Evolutionary conservation across 306 rosid species (phyloP).

Genomic region (Parietaria judaica): DNA sequence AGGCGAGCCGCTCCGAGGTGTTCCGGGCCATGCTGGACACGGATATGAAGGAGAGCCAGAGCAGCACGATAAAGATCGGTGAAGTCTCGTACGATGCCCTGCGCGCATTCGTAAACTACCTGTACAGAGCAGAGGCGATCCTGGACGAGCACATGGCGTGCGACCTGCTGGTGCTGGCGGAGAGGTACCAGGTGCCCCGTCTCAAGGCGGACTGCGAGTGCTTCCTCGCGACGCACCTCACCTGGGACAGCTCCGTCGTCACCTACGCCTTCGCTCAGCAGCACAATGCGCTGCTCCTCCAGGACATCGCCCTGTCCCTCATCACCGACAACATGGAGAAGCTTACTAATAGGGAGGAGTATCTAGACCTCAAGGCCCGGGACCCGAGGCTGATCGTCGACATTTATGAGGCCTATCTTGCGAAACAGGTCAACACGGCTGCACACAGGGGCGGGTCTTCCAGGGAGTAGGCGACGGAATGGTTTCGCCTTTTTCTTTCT

Average conservation of each 20-base stretch:
- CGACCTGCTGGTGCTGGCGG: constrained; percentile 54
- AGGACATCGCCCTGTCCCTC: constrained; percentile 48
- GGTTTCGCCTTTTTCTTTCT: too few species aligned
- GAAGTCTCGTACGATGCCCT: constrained; percentile 71
- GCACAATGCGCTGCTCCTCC: constrained; percentile 55
- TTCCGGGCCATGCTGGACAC: constrained; percentile 82
- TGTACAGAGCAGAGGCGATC: constrained; percentile 68
- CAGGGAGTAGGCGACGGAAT: neutral
- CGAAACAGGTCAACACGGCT: constrained; percentile 61
- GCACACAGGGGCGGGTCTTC: constrained; percentile 27
- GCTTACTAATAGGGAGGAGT: constrained; percentile 50
- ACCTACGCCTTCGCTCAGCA: constrained; percentile 60
- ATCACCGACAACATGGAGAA: constrained; percentile 58
- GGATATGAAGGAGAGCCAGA: constrained; percentile 77
- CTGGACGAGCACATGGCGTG: constrained; percentile 74
- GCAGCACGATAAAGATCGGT: constrained; percentile 64
- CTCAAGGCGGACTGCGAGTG: constrained; percentile 66
- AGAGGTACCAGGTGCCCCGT: constrained; percentile 73
- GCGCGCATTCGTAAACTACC: constrained; percentile 54
- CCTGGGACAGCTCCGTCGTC: constrained; percentile 55
- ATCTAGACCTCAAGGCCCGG: constrained; percentile 51
- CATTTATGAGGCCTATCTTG: constrained; percentile 65
- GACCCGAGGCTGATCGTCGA: constrained; percentile 73
- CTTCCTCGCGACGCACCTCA: constrained; percentile 49
- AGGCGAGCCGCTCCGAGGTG: constrained; percentile 77